A percentile compares a stretch with the other conserved stretches of the same genome.
phyloP scores from a whole-genome alignment of 768 basidiomycete species.

The Rhodotorula toruloides region DNA sequence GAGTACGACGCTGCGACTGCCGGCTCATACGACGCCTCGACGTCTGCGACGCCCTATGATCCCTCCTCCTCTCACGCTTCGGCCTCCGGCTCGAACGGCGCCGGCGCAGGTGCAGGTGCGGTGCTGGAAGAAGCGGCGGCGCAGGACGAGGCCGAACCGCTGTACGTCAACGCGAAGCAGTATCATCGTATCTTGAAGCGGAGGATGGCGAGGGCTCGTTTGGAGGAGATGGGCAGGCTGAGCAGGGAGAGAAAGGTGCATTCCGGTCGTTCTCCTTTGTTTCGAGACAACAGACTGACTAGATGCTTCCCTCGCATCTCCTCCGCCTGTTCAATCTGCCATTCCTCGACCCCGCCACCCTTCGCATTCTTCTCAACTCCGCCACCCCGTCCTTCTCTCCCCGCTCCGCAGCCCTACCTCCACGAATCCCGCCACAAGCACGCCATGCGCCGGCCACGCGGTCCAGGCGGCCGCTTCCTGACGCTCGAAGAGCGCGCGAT shows the following conservation, averaged over 20 bases:
- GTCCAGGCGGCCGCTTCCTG: conserved; percentile 94
- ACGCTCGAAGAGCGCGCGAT: conserved; percentile 74
- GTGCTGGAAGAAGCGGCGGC: conserved; percentile 20
- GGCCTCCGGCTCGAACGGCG: neutral
- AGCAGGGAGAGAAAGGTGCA: conserved; percentile 81
- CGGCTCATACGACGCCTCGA: neutral
- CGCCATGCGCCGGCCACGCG: conserved; percentile 92
- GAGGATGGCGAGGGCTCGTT: conserved; percentile 76
- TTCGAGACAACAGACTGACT: neutral
- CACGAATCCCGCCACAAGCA: conserved; percentile 98
- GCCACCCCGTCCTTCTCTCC: conserved; percentile 21
- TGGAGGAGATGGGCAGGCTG: conserved; percentile 89
- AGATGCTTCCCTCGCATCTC: neutral
- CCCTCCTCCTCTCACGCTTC: neutral
- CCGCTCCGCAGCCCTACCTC: conserved; percentile 73
- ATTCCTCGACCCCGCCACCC: neutral
- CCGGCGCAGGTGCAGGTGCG: neutral
- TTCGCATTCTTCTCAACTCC: neutral
- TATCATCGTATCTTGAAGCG: conserved; percentile 98
- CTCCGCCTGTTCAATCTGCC: neutral
- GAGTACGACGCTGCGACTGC: neutral
- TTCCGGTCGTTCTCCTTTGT: conserved; percentile 1
- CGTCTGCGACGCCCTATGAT: neutral
- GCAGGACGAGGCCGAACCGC: conserved; percentile 76
- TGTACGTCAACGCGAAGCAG: conserved; percentile 99